These are phyloP conservation scores for Sarocladiaceae sp. DNA, from an alignment of 2,329 filamentous ascomycete species.

Conservation along the genomic window DNA sequence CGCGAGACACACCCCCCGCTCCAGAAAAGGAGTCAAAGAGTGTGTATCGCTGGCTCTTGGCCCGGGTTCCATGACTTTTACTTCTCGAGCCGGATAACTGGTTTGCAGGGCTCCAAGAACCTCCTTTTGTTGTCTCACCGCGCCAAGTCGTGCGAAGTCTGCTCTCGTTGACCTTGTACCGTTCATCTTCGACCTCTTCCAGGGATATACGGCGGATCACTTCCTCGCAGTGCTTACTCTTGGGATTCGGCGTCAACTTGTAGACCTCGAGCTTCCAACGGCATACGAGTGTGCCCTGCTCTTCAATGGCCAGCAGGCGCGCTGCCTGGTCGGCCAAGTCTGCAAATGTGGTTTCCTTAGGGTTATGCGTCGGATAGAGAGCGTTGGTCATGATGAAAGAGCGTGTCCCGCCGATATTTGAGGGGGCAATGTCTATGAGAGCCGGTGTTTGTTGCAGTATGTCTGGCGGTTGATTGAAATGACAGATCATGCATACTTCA, in stretches of 20 bases:
- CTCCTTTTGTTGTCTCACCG: slow-evolving; percentile 22
- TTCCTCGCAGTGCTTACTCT: slow-evolving; percentile 26
- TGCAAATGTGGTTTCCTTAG: slow-evolving; percentile 15
- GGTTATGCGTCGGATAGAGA: slow-evolving; percentile 32
- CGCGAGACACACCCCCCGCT: slow-evolving; percentile 63
- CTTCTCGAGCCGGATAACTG: neutral
- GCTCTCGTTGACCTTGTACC: slow-evolving; percentile 24
- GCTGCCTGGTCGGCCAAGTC: slow-evolving; percentile 12
- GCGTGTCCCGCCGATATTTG: slow-evolving; percentile 32
- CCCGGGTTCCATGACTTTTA: neutral
- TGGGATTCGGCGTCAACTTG: slow-evolving; percentile 17
- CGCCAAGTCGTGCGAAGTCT: slow-evolving; percentile 27
- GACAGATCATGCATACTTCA: slow-evolving; percentile 34
- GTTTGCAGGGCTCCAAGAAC: slow-evolving; percentile 21
- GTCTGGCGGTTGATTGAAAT: slow-evolving; percentile 23
- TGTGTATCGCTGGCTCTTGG: slow-evolving; percentile 48
- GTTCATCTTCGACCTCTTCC: slow-evolving; percentile 22
- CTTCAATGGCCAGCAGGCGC: slow-evolving; percentile 15
- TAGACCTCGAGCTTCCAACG: slow-evolving; percentile 38
- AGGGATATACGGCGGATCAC: slow-evolving; percentile 25
- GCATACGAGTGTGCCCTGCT: slow-evolving; percentile 39
- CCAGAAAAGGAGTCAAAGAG: slow-evolving; percentile 69
- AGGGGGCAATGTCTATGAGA: slow-evolving; percentile 34
- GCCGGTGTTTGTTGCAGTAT: slow-evolving; percentile 26
- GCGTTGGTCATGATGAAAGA: slow-evolving; percentile 50